Conservation (phyloP, 2,329 filamentous ascomycete species). For the Lachnellula hyalina region DNA sequence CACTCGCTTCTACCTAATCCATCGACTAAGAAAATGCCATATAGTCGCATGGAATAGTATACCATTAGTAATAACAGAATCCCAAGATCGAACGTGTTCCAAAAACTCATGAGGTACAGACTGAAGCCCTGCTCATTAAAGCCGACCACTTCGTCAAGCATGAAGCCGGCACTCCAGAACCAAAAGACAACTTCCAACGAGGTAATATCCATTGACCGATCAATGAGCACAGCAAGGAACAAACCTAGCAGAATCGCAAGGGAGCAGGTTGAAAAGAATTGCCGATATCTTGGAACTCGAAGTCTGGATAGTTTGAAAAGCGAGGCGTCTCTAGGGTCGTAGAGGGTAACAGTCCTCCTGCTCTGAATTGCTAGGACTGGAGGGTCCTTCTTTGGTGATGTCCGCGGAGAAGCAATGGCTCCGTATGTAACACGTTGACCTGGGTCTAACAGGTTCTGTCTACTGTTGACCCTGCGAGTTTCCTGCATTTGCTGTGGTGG, state of each 20-base stretch:
- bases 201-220: constrained; percentile 75
- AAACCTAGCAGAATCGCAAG: constrained; percentile 79
- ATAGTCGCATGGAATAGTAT: constrained; percentile 86
- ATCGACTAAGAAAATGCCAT: constrained; percentile 78
- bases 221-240: constrained; percentile 74
- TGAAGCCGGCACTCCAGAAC: constrained; percentile 97
- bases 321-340: constrained; percentile 85
- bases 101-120: constrained; percentile 95
- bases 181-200: constrained; percentile 84
- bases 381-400: constrained; percentile 23
- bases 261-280: constrained; percentile 83
- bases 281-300: constrained; percentile 85
- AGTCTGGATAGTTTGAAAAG: constrained; percentile 87
- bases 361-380: constrained; percentile 8
- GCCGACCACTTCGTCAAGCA: constrained; percentile 92
- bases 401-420: constrained; percentile 24
- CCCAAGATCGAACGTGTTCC: constrained; percentile 92
- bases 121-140: constrained; percentile 97
- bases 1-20: constrained; percentile 56
- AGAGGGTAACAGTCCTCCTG: constrained; percentile 69
- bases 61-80: constrained; percentile 80
- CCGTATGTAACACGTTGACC: constrained; percentile 35
- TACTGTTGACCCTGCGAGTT: constrained; percentile 6
- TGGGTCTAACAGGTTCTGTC: constrained; percentile 21
- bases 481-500: constrained; percentile 19